phyloP scores from a whole-genome alignment of 139 green algal species.

The Chlorella sp. region DNA sequence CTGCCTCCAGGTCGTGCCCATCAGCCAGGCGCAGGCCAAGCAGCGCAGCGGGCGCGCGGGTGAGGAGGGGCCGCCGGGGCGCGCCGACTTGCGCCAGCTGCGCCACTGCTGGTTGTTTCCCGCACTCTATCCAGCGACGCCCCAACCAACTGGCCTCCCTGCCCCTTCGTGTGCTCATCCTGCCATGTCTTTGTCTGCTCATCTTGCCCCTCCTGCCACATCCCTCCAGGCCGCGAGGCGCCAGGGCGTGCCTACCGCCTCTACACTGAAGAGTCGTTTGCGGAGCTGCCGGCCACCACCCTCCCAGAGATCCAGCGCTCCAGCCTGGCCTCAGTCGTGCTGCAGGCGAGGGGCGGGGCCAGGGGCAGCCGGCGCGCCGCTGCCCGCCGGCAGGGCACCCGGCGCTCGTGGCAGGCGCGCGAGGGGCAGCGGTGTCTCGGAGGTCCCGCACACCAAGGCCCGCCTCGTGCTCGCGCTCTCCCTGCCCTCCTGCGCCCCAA shows the following conservation, averaged over 20 bases:
- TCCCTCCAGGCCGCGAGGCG: conserved; percentile 74
- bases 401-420: no score
- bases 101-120: neutral
- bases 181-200: no score
- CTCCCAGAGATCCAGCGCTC: conserved; percentile 85
- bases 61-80: conserved; percentile 67
- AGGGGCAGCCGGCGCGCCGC: no score
- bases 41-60: conserved; percentile 87
- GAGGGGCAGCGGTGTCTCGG: no score
- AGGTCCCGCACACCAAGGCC: no score
- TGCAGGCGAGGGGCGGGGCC: conserved; percentile 74
- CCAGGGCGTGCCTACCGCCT: conserved; percentile 90
- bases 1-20: conserved; percentile 75
- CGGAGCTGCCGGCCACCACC: conserved; percentile 57
- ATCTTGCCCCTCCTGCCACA: no score
- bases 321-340: conserved; percentile 76
- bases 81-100: neutral
- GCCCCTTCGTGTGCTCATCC: no score
- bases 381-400: no score
- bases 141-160: neutral
- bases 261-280: conserved; percentile 87
- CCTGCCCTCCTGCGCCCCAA: no score
- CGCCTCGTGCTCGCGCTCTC: no score
- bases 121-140: neutral
- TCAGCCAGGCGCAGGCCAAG: conserved; percentile 81